These are phyloP conservation scores for Adansonia gregorii DNA, from an alignment of 441 rosid species.

Conservation along the genomic window DNA sequence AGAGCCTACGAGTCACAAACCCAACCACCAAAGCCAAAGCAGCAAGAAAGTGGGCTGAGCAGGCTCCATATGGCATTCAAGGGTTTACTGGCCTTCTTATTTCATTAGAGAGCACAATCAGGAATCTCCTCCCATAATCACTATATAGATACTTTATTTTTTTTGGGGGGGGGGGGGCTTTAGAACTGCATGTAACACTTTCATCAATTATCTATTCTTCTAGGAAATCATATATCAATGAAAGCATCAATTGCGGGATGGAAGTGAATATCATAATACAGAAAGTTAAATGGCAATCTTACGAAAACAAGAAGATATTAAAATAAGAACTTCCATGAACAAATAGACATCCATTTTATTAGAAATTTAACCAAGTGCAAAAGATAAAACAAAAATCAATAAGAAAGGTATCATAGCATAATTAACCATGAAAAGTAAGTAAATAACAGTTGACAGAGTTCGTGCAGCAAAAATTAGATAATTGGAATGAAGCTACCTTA, in stretches of 20 bases:
- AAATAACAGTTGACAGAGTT: slow-evolving; percentile 8
- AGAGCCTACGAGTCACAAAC: neutral
- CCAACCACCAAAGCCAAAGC: neutral
- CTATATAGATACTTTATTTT: neutral
- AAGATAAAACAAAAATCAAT: slow-evolving; percentile 25
- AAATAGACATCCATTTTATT: slow-evolving; percentile 6
- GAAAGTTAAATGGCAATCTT: neutral
- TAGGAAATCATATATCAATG: neutral
- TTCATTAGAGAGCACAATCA: neutral
- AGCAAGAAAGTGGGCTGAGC: neutral
- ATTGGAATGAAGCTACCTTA: slow-evolving; percentile 55
- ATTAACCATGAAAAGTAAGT: neutral
- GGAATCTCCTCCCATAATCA: neutral
- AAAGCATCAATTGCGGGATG: neutral
- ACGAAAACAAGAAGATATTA: neutral
- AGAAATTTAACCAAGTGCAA: neutral
- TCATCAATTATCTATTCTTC: neutral
- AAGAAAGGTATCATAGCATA: slow-evolving; percentile 4
- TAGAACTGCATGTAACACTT: neutral
- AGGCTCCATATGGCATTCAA: neutral
- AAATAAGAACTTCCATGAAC: neutral
- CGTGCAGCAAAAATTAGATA: slow-evolving; percentile 9
- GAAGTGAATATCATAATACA: neutral
- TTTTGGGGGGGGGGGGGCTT: neutral
- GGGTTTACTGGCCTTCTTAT: neutral